Evolutionary conservation across 148 eudicot genomes (phyloP).

Genomic region (Simmondsia chinensis): DNA sequence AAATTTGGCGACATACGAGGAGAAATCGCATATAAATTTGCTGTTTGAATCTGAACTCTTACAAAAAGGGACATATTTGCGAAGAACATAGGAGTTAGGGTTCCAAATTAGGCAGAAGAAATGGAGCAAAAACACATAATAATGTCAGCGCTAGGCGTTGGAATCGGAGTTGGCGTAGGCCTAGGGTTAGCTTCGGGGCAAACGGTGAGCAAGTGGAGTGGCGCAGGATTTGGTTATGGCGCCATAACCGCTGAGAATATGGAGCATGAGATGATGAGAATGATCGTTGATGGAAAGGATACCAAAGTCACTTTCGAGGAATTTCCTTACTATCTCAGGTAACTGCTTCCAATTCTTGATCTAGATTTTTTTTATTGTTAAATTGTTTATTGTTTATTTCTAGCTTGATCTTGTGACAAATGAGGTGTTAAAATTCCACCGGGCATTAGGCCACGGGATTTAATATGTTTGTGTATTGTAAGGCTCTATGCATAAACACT

Average conservation of each 20-base stretch:
- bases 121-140: conserved; percentile 74
- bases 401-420: neutral
- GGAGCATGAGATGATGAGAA: conserved; percentile 68
- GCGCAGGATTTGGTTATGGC: conserved; percentile 17
- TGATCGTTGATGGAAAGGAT: conserved; percentile 58
- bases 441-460: too few relatives aligned
- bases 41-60: too few relatives aligned
- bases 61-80: too few relatives aligned
- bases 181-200: conserved; percentile 79
- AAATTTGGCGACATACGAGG: too few relatives aligned
- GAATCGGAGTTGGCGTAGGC: conserved; percentile 89
- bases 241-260: conserved; percentile 38
- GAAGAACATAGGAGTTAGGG: neutral
- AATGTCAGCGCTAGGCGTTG: conserved; percentile 84
- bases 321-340: conserved; percentile 93
- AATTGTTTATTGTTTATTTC: neutral
- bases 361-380: neutral
- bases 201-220: conserved; percentile 52
- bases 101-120: too few relatives aligned
- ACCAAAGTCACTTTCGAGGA: conserved; percentile 74
- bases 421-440: too few relatives aligned
- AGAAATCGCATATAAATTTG: too few relatives aligned
- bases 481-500: too few relatives aligned
- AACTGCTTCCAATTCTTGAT: neutral
- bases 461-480: too few relatives aligned